Base-by-base conservation (phyloP, 352 stramenopile genomes). In the Phytophthora foliorum region DNA sequence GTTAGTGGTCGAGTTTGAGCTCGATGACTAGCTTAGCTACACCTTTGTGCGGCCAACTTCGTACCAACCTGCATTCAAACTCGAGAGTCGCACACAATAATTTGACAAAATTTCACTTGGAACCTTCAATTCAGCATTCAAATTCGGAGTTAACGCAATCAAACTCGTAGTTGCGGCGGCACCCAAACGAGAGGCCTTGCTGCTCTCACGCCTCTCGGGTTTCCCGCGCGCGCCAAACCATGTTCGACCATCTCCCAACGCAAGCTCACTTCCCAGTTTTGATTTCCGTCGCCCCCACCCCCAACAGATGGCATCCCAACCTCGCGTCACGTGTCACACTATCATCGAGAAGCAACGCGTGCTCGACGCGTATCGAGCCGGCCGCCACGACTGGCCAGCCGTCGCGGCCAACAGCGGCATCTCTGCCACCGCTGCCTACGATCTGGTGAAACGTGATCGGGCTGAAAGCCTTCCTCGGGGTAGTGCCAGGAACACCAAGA, bases 11-110 rank as follows among this genome's bases (percentile, higher is more conserved):
- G 0, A 74, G 4, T 0, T 57, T 16, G 0, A 51, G 11, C 22
- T 72, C 61, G n/a, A 67, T 56, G 17, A 72, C 34, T 0, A 57
- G 50, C 24, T 65, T 61, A n/a, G 52, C 13, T n/a, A n/a, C n/a
- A 42, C 36, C 36, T 42, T 42, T 42, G 36, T 42, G 36, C 36
- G 14, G 6, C 36, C 36, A n/a, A 42, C 36, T 42, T 42, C 14
- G 36, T 42, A 42, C 6, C 14, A 42, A 42, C 6, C 36, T 4
- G 36, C 36, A 42, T 16, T 42, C 36, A 42, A 42, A 42, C 6
- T n/a, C 36, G 36, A 17, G 11, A 42, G 36, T 42, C 31, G 31
- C 31, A 36, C 6, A 17, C 3, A 5, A n/a, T 42, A 42, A 4
- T 42, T 42, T 8, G 10, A 10, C n/a, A n/a, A 36, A 36, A 36